These are phyloP conservation scores for Dendrobium officinale DNA, from an alignment of 106 monocot genomes.

Conservation along the genomic window DNA sequence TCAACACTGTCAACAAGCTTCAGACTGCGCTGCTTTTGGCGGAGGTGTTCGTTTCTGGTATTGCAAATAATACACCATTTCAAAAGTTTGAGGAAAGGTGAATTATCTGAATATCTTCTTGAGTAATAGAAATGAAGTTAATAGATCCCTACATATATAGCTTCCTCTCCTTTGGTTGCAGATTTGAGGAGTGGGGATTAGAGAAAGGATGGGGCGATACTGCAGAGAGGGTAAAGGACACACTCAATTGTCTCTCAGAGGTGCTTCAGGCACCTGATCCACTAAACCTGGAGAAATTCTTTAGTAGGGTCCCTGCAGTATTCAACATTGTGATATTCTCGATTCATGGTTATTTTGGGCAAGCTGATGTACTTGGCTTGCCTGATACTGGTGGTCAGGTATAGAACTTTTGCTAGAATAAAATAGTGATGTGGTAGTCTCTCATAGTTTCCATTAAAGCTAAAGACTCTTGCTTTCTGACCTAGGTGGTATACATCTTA, in stretches of 20 bases:
- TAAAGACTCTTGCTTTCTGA: not conserved
- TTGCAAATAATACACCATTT: slow-evolving; percentile 65
- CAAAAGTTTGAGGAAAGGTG: slow-evolving; percentile 85
- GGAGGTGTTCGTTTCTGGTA: slow-evolving; percentile 58
- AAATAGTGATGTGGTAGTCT: not conserved
- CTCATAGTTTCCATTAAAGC: no score
- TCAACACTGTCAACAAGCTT: slow-evolving; percentile 79
- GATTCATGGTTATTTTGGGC: slow-evolving; percentile 89
- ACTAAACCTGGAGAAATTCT: slow-evolving; percentile 71
- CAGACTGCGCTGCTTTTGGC: slow-evolving; percentile 74
- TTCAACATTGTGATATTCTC: slow-evolving; percentile 90
- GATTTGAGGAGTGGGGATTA: slow-evolving; percentile 88
- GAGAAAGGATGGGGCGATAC: slow-evolving; percentile 96
- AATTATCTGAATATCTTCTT: not conserved
- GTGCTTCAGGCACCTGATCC: slow-evolving; percentile 88
- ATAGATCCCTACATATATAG: not conserved
- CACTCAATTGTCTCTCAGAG: slow-evolving; percentile 68
- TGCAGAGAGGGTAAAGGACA: slow-evolving; percentile 70
- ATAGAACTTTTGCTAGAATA: not conserved
- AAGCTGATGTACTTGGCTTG: slow-evolving; percentile 90
- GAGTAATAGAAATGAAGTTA: not conserved
- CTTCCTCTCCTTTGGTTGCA: slow-evolving; percentile 9
- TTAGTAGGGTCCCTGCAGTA: slow-evolving; percentile 58
- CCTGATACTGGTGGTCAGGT: slow-evolving; percentile 99
- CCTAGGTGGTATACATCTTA: slow-evolving; percentile 82